Evolutionary conservation across 2,329 filamentous ascomycete genomes (phyloP).

Genomic region (Fusarium virguliforme): DNA sequence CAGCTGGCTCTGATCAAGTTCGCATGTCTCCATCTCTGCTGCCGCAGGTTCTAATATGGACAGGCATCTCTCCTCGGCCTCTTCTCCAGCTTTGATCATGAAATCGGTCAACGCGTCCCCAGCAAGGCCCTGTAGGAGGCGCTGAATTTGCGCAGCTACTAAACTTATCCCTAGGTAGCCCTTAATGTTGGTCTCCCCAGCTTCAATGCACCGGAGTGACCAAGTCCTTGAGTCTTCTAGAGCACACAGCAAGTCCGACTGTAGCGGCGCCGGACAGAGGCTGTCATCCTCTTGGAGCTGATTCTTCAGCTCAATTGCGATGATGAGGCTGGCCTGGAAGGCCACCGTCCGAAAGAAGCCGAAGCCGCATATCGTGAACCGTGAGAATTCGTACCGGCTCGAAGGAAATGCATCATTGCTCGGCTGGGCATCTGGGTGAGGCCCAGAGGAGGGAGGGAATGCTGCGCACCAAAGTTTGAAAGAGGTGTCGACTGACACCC

Average conservation of each 20-base stretch:
- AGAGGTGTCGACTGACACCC: constrained; percentile 64
- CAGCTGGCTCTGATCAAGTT: not conserved
- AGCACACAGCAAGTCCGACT: constrained; percentile 61
- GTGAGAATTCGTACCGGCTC: constrained; percentile 54
- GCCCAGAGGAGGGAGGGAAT: constrained; percentile 48
- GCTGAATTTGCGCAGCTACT: constrained; percentile 59
- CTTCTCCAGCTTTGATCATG: constrained; percentile 59
- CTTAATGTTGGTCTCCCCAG: constrained; percentile 71
- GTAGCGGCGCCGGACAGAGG: constrained; percentile 54
- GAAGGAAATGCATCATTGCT: not conserved
- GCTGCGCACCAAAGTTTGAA: constrained; percentile 63
- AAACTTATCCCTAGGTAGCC: constrained; percentile 61
- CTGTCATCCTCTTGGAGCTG: constrained; percentile 61
- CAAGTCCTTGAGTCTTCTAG: constrained; percentile 61
- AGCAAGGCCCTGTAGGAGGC: constrained; percentile 55
- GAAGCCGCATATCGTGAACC: constrained; percentile 58
- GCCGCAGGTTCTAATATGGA: constrained; percentile 55
- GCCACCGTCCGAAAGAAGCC: constrained; percentile 60
- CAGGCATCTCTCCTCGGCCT: constrained; percentile 55
- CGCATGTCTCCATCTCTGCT: constrained; percentile 29
- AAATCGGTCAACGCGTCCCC: constrained; percentile 55
- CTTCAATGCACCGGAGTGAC: constrained; percentile 59
- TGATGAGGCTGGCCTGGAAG: constrained; percentile 56
- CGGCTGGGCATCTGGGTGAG: not conserved
- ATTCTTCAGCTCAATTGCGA: constrained; percentile 60